Conservation (phyloP, 352 stramenopile species). For the Pythium inflatum region DNA sequence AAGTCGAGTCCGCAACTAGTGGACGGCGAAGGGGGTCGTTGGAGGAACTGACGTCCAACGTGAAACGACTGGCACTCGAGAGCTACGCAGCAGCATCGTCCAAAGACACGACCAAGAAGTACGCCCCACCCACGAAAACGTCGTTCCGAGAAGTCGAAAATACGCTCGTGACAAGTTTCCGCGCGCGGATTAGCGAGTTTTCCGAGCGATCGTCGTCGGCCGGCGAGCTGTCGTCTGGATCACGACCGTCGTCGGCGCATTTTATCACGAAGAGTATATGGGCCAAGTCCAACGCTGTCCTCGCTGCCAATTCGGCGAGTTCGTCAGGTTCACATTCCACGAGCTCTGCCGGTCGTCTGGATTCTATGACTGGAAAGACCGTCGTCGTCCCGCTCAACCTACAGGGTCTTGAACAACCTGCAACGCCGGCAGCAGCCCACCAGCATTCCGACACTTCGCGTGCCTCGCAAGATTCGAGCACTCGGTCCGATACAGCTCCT, state of each 20-base stretch:
- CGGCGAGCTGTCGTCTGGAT: neutral
- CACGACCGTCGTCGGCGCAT: conserved; percentile 18
- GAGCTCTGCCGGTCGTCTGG: neutral
- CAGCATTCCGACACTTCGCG: neutral
- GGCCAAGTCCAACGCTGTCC: conserved; percentile 18
- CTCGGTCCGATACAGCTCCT: neutral
- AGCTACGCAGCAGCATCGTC: neutral
- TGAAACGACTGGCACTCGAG: neutral
- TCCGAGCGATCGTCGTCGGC: conserved; percentile 26
- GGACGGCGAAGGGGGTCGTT: conserved; percentile 9
- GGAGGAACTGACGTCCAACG: conserved; percentile 15
- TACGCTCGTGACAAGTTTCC: conserved; percentile 34
- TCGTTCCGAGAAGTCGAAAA: conserved; percentile 28
- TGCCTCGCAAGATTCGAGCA: neutral
- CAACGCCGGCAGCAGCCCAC: too few relatives aligned
- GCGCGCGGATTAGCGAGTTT: conserved; percentile 29
- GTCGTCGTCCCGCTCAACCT: conserved; percentile 30
- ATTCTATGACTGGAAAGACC: conserved; percentile 1
- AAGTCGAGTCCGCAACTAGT: conserved; percentile 23
- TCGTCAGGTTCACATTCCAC: conserved; percentile 8
- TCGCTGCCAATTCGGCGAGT: neutral
- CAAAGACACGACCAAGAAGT: conserved; percentile 13
- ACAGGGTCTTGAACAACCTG: conserved; percentile 15
- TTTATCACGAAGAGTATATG: conserved; percentile 11
- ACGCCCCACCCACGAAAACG: neutral